Evolutionary conservation across 2,329 filamentous ascomycete genomes (phyloP), one percentile per base, ranked within the genome.

Genomic region (Paraphaeosphaeria sporulosa): DNA sequence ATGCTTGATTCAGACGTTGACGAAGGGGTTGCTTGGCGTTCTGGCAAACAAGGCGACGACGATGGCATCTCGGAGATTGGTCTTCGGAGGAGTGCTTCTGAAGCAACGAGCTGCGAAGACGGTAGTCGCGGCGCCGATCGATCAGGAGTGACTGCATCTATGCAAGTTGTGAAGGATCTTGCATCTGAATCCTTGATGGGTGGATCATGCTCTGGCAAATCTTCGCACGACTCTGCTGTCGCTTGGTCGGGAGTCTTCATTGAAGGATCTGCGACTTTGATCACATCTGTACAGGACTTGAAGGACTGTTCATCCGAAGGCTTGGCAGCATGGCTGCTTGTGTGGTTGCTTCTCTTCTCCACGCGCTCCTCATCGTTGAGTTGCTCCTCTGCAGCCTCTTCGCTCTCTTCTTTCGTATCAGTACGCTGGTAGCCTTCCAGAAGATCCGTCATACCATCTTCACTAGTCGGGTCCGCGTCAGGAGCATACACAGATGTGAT

Each of bases 301-400:
- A 73, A 77, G 7, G 75, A 76, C 53, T 74, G 69, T 38, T 70
- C 69, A 50, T 75, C 72, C 7, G 70, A 76, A 12, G 70, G 70
- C 56, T 71, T 71, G 27, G 69, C 65, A n/a, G 60, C 58, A 61
- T 75, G 71, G 27, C 62, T 64, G 59, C 63, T 69, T n/a, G 60
- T 57, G 61, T 75, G 71, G 25, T 62, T 65, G 59, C 63, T 69
- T 19, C 52, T 66, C 55, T 55, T 65, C 17, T 69, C 64, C 8
- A 43, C 42, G 19, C 40, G 36, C 2, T 64, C 62, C 23, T 61
- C 62, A 12, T 15, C 44, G 23, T 23, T 27, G 6, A 38, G 36
- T 13, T 49, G 38, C 32, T 52, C 44, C 36, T 59, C 46, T 4
- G 25, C 47, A 15, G 30, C 25, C 15, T 52, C 19, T 10, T 54